Evolutionary conservation across 2,329 filamentous ascomycete genomes (phyloP).

Genomic region (Penicillium olsonii): DNA sequence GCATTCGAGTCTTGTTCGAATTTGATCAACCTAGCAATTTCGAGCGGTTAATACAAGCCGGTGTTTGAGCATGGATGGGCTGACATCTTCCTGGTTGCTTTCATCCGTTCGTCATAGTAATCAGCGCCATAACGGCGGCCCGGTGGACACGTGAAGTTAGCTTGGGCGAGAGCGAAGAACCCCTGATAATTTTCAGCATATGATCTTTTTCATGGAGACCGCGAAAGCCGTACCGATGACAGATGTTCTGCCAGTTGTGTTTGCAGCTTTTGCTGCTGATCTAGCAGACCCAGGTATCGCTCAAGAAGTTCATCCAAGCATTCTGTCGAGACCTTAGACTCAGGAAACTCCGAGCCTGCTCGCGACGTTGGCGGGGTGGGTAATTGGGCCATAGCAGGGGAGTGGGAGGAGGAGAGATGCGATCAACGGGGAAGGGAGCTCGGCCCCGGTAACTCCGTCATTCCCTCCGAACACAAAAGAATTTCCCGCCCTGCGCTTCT

Average conservation of each 20-base stretch:
- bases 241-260: conserved; percentile 38
- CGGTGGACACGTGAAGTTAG: conserved; percentile 49
- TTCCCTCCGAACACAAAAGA: conserved; percentile 37
- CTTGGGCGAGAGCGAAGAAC: conserved; percentile 51
- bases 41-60: conserved; percentile 3
- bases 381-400: conserved; percentile 31
- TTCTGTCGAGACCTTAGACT: conserved; percentile 21
- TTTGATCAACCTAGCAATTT: conserved; percentile 17
- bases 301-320: conserved; percentile 45
- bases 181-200: conserved; percentile 39
- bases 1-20: background rate
- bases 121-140: conserved; percentile 50
- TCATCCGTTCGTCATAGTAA: conserved; percentile 55
- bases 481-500: conserved; percentile 35
- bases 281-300: conserved; percentile 45
- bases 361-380: conserved; percentile 39
- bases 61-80: background rate
- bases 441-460: conserved; percentile 43
- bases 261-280: conserved; percentile 46
- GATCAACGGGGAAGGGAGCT: conserved; percentile 21
- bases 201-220: background rate
- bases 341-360: conserved; percentile 29
- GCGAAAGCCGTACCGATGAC: conserved; percentile 38
- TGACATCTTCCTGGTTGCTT: conserved; percentile 46
- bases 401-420: conserved; percentile 8